These are phyloP conservation scores for Trebouxia gelatinosa DNA, from an alignment of 163 green algal genomes.

Conservation along the genomic window DNA sequence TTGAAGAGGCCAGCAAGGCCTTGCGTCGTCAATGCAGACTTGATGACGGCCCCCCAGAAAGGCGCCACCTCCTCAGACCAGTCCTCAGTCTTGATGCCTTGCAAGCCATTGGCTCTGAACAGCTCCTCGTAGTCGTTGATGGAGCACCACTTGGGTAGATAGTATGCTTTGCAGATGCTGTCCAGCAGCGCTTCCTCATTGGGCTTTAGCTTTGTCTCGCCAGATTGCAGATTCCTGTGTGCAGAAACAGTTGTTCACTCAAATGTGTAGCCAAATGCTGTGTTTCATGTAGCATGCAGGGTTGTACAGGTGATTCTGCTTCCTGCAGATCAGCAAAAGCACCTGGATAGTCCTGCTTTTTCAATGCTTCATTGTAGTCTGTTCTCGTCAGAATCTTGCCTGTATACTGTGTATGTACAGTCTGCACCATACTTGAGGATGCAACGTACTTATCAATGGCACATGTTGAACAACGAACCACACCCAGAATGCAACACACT, in stretches of 20 bases:
- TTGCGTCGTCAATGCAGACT: constrained; percentile 57
- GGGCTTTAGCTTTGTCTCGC: constrained; percentile 59
- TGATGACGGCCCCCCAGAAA: constrained; percentile 93
- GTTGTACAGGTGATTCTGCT: too few relatives aligned
- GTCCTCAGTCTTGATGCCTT: constrained; percentile 76
- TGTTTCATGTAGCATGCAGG: too few relatives aligned
- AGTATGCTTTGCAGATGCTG: constrained; percentile 95
- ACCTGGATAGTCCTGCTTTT: too few relatives aligned
- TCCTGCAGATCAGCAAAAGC: too few relatives aligned
- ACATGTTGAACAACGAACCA: too few relatives aligned
- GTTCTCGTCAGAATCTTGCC: too few relatives aligned
- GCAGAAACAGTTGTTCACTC: too few relatives aligned
- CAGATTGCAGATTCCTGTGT: constrained; percentile 50
- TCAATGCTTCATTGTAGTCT: too few relatives aligned
- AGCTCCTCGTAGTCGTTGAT: constrained; percentile 82
- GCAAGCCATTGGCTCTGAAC: constrained; percentile 55
- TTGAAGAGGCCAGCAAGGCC: constrained; percentile 85
- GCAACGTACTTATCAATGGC: too few relatives aligned
- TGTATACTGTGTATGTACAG: too few relatives aligned
- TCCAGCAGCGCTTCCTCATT: constrained; percentile 84
- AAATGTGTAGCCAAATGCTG: too few relatives aligned
- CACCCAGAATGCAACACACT: background rate
- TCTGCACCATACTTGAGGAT: too few relatives aligned
- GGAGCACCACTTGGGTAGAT: constrained; percentile 94
- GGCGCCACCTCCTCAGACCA: constrained; percentile 91